Conservation (phyloP, 331 rosid species). For the Acacia pycnantha region DNA sequence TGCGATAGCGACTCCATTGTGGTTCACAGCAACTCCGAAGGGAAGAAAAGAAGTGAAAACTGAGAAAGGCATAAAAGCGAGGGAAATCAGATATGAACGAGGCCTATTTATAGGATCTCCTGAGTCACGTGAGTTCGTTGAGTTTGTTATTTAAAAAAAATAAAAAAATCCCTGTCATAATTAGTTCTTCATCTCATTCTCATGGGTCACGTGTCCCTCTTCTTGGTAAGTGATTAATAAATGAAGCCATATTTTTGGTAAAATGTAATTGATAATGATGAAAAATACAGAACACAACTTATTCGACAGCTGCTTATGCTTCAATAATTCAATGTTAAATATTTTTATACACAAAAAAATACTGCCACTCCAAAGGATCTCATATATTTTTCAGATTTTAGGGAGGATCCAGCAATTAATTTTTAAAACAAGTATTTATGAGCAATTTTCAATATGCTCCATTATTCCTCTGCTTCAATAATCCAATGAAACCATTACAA, state of each 20-base stretch:
- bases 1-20: slow-evolving; percentile 28
- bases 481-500: background rate
- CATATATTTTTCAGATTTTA: too few relatives aligned
- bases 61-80: background rate
- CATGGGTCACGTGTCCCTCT: background rate
- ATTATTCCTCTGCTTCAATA: too few relatives aligned
- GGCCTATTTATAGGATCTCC: background rate
- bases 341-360: too few relatives aligned
- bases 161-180: background rate
- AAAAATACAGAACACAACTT: background rate
- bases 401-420: too few relatives aligned
- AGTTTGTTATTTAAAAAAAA: background rate
- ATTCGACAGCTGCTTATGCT: background rate
- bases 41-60: background rate
- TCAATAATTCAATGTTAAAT: too few relatives aligned
- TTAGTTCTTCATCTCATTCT: background rate
- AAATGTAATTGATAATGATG: background rate
- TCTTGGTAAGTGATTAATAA: too few relatives aligned
- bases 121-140: slow-evolving; percentile 23
- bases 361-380: too few relatives aligned
- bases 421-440: too few relatives aligned
- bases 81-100: background rate
- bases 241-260: background rate
- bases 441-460: too few relatives aligned
- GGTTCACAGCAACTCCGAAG: background rate